Evolutionary conservation across 257 asterid species (phyloP), one percentile per base, ranked within the genome.

Genomic region (Solanum megistacrolobum): DNA sequence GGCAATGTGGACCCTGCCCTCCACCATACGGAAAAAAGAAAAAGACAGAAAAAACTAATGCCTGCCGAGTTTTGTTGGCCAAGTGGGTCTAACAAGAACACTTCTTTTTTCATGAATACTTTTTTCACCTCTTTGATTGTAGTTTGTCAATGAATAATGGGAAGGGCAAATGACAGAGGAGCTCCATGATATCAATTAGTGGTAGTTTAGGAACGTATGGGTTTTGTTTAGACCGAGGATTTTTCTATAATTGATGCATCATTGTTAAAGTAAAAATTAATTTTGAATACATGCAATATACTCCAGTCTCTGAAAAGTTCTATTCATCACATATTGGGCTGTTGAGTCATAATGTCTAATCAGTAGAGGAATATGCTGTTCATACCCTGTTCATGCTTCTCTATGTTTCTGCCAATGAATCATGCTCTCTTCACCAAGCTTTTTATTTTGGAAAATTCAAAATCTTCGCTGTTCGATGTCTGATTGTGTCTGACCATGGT

Each of bases 401-500:
- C 39, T 27, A 9, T 81, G 66, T 81, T 25, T 81, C 85, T 81
- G 85, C 18, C 39, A 43, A 16, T 14, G 25, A 27, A 43, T 79
- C 38, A 27, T 8, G 27, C 27, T 41, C 39, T 81, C 85, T 43
- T 81, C 66, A 81, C 9, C 85, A 46, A 27, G 16, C 25, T 12
- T 3, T 79, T 79, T 79, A 29, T 79, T 27, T 14, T 25, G 38
- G 18, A 9, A n/a, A 76, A 27, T 16, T 16, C 32, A 14, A 81
- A 27, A 81, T 43, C 39, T 29, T 79, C 10, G n/a, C 65, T 78
- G 71, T n/a, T 9, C 5, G 85, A 43, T 10, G 21, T 90, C 39
- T 89, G 69, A 87, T 76, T 83, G 87, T 16, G 73, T 62, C 69
- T 92, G 32, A 68, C 60, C 72, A 60, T 91, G 76, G 76, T 86